Base-by-base conservation (phyloP, 2,329 filamentous ascomycete genomes). In the Monilinia fructicola region DNA sequence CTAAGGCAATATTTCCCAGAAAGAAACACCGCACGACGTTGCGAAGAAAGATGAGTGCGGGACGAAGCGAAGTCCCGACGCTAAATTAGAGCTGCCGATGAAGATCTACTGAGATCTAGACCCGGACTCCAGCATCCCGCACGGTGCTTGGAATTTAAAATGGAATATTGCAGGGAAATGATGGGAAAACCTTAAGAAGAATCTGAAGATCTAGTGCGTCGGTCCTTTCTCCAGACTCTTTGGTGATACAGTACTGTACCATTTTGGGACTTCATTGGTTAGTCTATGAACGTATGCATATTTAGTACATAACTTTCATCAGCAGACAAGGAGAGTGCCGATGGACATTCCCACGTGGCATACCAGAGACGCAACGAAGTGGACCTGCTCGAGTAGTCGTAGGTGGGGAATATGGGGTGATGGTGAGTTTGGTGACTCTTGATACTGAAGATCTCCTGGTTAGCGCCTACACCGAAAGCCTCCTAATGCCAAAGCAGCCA, bases 401-500 rank as follows among this genome's bases (percentile, higher is more conserved):
- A n/a, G 21, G 44, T 23, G 44, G 28, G 55, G n/a, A 54, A 16
- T 60, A 50, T 60, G 56, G 42, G 56, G 44, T 38, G 9, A 18
- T 60, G 56, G 23, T 14, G 23, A 38, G 26, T 48, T 35, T 21
- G 35, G 11, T 40, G 18, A 59, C 26, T 18, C 26, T 11, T 38
- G 5, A 44, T 58, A 31, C 44, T 50, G 16, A 2, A 50, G 16
- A 6, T 9, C n/a, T 48, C 4, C n/a, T 38, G 26, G 31, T 16
- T 16, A 26, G 44, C 21, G 21, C 28, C n/a, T 44, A 50, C 28
- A 2, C 9, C 28, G 21, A 50, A 50, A 61, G 58, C 31, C 31
- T 50, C 18, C 58, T 50, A 50, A 38, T 50, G 14, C 58, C 44
- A 50, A 50, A 61, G 40, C n/a, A 50, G 58, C n/a, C 12, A 40